Percentiles rank a stretch among this genome's conserved stretches.
Conservation (phyloP, 805 yeast genomes). For the Starmerella bombicola region DNA sequence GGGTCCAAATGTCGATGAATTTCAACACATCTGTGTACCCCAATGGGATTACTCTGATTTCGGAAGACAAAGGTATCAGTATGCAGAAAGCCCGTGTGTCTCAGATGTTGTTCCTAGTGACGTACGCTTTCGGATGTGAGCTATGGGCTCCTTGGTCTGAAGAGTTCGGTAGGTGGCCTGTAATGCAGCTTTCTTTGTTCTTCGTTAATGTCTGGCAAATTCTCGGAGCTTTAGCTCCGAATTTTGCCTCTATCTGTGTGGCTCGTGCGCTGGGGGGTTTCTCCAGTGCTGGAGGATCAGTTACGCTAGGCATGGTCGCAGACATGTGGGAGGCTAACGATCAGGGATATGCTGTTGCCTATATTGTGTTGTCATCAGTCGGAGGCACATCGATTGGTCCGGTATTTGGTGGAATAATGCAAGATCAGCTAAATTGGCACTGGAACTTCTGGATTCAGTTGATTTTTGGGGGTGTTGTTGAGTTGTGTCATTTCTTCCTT, state of each 20-base stretch:
- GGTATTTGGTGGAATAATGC: conserved; percentile 41
- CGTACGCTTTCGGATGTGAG: conserved; percentile 47
- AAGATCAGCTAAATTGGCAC: conserved; percentile 42
- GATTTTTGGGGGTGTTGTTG: conserved; percentile 41
- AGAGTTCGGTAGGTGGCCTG: conserved; percentile 48
- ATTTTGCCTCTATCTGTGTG: conserved; percentile 42
- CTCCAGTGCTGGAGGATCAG: conserved; percentile 42
- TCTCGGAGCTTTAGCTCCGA: conserved; percentile 50
- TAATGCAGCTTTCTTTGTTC: conserved; percentile 43
- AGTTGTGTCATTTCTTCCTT: conserved; percentile 29
- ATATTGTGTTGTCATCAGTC: conserved; percentile 39
- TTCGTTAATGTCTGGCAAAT: conserved; percentile 33
- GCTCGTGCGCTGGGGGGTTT: conserved; percentile 53
- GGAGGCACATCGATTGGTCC: conserved; percentile 41
- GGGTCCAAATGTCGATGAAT: conserved; percentile 34
- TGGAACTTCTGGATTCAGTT: conserved; percentile 52
- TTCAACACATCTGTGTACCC: conserved; percentile 32
- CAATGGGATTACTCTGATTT: conserved; percentile 33
- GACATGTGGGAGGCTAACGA: conserved; percentile 38
- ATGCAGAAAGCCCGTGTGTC: conserved; percentile 31
- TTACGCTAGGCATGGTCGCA: conserved; percentile 51
- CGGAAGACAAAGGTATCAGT: conserved; percentile 34
- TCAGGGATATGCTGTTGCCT: conserved; percentile 40
- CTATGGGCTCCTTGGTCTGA: conserved; percentile 57
- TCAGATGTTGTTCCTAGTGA: conserved; percentile 39